These are phyloP conservation scores for Calcarisporium arbuscula DNA, from an alignment of 2,329 filamentous ascomycete genomes.

Conservation along the genomic window DNA sequence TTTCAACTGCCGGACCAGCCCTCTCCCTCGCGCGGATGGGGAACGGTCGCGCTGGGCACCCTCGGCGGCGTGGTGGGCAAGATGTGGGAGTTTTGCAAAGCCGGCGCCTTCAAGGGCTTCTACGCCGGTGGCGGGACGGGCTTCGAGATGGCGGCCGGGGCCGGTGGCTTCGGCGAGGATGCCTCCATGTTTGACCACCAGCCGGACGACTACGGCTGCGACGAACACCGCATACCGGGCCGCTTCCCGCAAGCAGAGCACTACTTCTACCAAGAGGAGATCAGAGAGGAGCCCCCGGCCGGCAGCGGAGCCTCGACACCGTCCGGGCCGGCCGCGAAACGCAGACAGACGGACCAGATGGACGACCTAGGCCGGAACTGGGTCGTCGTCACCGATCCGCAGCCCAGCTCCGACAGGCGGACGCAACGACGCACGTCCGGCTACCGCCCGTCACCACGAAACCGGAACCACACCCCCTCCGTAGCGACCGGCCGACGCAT, in stretches of 20 bases:
- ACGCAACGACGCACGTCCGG: slow-evolving; percentile 18
- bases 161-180: slow-evolving; percentile 19
- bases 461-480: slow-evolving; percentile 25
- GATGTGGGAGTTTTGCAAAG: slow-evolving; percentile 78
- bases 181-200: slow-evolving; percentile 10
- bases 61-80: slow-evolving; percentile 66
- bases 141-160: slow-evolving; percentile 47
- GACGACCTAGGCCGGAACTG: slow-evolving; percentile 61
- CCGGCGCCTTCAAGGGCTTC: slow-evolving; percentile 72
- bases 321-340: slow-evolving; percentile 41
- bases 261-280: slow-evolving; percentile 8
- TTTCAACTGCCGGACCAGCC: slow-evolving; percentile 24
- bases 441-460: slow-evolving; percentile 19
- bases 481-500: slow-evolving; percentile 36
- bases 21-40: slow-evolving; percentile 41
- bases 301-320: slow-evolving; percentile 33
- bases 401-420: slow-evolving; percentile 13
- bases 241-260: slow-evolving; percentile 23
- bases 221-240: slow-evolving; percentile 19
- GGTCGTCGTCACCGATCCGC: slow-evolving; percentile 56
- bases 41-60: slow-evolving; percentile 51
- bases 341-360: slow-evolving; percentile 45
- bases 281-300: slow-evolving; percentile 22
- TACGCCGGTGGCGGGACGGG: slow-evolving; percentile 75
- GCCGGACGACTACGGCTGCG: slow-evolving; percentile 15